Percentiles rank a stretch among this genome's conserved stretches.
Conservation (phyloP, 2,329 filamentous ascomycete species). For the Colletotrichum camelliae region DNA sequence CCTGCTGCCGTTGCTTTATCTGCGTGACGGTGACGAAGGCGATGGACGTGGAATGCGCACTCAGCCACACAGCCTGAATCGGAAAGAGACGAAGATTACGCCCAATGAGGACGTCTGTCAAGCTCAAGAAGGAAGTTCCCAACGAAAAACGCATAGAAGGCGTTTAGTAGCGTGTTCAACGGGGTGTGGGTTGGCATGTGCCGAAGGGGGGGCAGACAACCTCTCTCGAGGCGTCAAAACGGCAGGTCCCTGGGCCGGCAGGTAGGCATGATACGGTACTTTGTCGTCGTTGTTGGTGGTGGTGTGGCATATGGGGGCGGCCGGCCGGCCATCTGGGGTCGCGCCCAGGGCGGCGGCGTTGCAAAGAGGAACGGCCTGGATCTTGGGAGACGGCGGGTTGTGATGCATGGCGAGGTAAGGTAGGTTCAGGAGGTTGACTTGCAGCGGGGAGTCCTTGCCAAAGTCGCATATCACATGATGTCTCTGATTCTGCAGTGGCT, state of each 20-base stretch:
- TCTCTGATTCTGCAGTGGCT: not conserved
- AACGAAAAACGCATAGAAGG: not conserved
- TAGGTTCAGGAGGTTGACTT: not conserved
- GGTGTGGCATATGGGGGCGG: not conserved
- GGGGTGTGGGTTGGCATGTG: not conserved
- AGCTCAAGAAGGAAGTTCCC: conserved; percentile 7
- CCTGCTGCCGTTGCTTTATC: not conserved
- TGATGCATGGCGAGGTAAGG: not conserved
- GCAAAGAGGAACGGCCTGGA: not conserved
- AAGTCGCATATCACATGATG: not conserved
- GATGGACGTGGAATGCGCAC: not conserved
- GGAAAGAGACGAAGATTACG: not conserved
- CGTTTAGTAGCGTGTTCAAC: not conserved
- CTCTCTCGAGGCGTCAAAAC: not conserved
- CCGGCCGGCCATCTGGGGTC: not conserved
- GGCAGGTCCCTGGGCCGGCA: conserved; percentile 3
- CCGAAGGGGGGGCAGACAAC: not conserved
- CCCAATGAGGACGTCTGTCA: not conserved
- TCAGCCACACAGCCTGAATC: not conserved
- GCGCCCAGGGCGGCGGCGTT: not conserved
- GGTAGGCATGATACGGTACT: not conserved
- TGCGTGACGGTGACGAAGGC: not conserved
- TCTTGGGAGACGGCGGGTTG: not conserved
- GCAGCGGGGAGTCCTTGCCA: not conserved
- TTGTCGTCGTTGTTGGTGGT: not conserved